Conservation (phyloP, 139 green algal genomes). For the Tetradesmus obliquus region DNA sequence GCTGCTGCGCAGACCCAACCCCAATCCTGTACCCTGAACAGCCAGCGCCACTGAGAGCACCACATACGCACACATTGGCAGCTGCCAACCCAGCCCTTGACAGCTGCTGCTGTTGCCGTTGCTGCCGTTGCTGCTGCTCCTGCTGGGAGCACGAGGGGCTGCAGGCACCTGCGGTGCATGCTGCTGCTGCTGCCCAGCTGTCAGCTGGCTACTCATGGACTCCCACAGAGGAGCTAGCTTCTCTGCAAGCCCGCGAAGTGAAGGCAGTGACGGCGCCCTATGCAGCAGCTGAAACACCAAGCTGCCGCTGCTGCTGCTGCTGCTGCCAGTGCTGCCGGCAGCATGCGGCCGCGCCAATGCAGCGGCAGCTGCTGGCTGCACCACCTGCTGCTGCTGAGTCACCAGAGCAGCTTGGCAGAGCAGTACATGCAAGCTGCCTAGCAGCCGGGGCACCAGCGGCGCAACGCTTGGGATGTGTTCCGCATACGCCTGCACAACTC, state of each 20-base stretch:
- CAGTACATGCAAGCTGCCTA: not conserved
- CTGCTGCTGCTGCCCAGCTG: not conserved
- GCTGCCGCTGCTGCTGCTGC: not conserved
- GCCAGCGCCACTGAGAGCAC: not conserved
- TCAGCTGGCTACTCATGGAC: not conserved
- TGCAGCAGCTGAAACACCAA: not conserved
- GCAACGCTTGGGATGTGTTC: not conserved
- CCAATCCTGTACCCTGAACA: not conserved
- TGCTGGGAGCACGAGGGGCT: not conserved
- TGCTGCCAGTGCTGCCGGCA: not conserved
- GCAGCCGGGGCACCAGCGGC: not conserved
- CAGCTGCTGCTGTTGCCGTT: not conserved
- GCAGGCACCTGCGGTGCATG: not conserved
- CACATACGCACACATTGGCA: not conserved
- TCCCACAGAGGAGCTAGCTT: not conserved
- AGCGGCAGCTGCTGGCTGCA: not conserved
- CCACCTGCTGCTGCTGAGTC: not conserved
- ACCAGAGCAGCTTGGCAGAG: not conserved
- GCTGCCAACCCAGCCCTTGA: constrained; percentile 17
- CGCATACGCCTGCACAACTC: not conserved
- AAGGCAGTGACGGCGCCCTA: not conserved
- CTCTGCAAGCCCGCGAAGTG: not conserved
- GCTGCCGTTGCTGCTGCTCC: not conserved
- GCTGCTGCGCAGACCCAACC: too few species aligned
- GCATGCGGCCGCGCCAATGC: not conserved